Conservation (phyloP, 345 rosid genomes). For the Chamaenerion angustifolium region DNA sequence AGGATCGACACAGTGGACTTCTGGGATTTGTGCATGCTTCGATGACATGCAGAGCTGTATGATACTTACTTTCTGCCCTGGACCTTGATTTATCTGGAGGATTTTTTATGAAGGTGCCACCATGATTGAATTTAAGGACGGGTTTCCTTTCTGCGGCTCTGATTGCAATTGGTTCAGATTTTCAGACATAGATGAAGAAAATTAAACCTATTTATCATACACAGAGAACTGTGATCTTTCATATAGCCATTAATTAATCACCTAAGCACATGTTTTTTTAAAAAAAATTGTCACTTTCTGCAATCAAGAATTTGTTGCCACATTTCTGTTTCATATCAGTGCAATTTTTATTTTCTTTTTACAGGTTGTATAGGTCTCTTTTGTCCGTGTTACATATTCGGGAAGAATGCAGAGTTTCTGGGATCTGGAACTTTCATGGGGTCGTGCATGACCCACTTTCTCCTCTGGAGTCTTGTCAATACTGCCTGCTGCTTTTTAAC, state of each 20-base stretch:
- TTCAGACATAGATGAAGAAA: background rate
- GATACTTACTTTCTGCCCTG: constrained; percentile 51
- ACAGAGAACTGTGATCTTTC: too few species aligned
- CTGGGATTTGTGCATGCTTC: constrained; percentile 95
- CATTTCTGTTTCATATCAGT: background rate
- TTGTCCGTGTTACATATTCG: constrained; percentile 81
- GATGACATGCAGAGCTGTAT: constrained; percentile 98
- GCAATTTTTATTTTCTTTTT: constrained; percentile 6
- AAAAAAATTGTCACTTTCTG: background rate
- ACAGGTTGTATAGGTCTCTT: constrained; percentile 38
- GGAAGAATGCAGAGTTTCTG: constrained; percentile 54
- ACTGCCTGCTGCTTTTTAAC: constrained; percentile 55
- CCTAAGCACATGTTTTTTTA: too few species aligned
- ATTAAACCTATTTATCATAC: too few species aligned
- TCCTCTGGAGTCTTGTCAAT: constrained; percentile 62
- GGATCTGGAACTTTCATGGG: constrained; percentile 36
- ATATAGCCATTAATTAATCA: too few species aligned
- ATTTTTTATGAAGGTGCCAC: constrained; percentile 48
- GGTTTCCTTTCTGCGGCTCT: background rate
- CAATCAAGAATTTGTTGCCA: background rate
- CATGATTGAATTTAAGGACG: constrained; percentile 8
- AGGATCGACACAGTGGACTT: constrained; percentile 51
- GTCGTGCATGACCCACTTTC: constrained; percentile 61
- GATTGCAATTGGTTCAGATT: background rate
- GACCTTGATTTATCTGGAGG: constrained; percentile 43